phyloP scores from a whole-genome alignment of 2,329 filamentous ascomycete species.

The Neofusicoccum umdonicola region DNA sequence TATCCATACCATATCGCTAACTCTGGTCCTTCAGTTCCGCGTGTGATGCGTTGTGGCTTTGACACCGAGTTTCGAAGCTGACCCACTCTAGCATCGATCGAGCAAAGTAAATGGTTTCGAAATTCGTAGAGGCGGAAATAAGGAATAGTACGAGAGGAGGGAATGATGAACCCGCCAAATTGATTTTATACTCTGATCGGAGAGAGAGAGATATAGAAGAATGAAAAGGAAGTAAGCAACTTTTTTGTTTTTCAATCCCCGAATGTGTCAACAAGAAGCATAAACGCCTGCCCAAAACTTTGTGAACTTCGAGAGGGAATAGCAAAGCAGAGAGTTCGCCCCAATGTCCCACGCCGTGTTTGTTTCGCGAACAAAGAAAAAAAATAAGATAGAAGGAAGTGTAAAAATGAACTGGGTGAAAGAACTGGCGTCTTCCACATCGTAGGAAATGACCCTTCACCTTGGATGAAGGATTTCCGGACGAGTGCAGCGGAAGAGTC shows the following conservation, averaged over 20 bases:
- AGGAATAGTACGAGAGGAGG: not conserved
- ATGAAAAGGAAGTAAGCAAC: not conserved
- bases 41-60: no score
- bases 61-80: no score
- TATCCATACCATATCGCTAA: no score
- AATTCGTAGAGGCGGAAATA: not conserved
- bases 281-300: slow-evolving; percentile 5
- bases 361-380: not conserved
- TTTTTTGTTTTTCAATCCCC: slow-evolving; percentile 13
- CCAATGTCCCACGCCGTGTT: slow-evolving; percentile 5
- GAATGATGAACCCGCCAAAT: not conserved
- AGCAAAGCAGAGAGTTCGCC: slow-evolving; percentile 9
- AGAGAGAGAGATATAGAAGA: not conserved
- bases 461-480: not conserved
- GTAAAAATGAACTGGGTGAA: not conserved
- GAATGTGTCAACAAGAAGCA: not conserved
- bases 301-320: slow-evolving; percentile 4
- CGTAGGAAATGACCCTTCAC: not conserved
- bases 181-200: slow-evolving; percentile 6
- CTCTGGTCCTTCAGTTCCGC: no score
- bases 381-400: not conserved
- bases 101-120: not conserved
- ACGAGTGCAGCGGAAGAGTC: not conserved
- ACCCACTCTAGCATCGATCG: no score
- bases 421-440: not conserved